Conservation (phyloP, 2,329 filamentous ascomycete species). For the Balansia obtecta region DNA sequence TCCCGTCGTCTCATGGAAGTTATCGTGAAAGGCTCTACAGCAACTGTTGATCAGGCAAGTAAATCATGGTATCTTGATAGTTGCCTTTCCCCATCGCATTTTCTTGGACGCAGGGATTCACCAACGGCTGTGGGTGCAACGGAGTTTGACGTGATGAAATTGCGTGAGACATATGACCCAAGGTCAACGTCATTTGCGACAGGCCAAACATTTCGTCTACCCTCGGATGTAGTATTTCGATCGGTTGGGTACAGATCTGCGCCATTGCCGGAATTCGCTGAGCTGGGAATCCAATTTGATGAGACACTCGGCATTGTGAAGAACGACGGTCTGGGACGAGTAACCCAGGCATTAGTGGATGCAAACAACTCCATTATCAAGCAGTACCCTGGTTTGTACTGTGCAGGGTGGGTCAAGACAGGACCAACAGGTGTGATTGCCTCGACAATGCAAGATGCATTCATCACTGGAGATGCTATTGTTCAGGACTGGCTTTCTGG, state of each 20-base stretch:
- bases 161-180: conserved; percentile 44
- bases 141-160: conserved; percentile 49
- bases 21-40: conserved; percentile 59
- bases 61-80: conserved; percentile 81
- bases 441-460: conserved; percentile 90
- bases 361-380: conserved; percentile 21
- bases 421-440: conserved; percentile 94
- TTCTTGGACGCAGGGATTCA: conserved; percentile 38
- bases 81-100: conserved; percentile 63
- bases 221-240: conserved; percentile 67
- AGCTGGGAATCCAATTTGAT: conserved; percentile 71
- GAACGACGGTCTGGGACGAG: conserved; percentile 70
- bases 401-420: conserved; percentile 90
- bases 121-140: conserved; percentile 47
- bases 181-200: conserved; percentile 35
- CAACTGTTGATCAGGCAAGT: conserved; percentile 30
- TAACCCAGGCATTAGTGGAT: conserved; percentile 27
- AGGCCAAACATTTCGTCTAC: conserved; percentile 38
- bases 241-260: conserved; percentile 92
- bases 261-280: conserved; percentile 59
- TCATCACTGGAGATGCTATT: conserved; percentile 75
- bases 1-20: conserved; percentile 70
- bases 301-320: conserved; percentile 59
- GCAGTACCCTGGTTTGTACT: conserved; percentile 64
- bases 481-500: conserved; percentile 56